phyloP scores from a whole-genome alignment of 768 basidiomycete genomes.

The Nevesoporus exiguus region DNA sequence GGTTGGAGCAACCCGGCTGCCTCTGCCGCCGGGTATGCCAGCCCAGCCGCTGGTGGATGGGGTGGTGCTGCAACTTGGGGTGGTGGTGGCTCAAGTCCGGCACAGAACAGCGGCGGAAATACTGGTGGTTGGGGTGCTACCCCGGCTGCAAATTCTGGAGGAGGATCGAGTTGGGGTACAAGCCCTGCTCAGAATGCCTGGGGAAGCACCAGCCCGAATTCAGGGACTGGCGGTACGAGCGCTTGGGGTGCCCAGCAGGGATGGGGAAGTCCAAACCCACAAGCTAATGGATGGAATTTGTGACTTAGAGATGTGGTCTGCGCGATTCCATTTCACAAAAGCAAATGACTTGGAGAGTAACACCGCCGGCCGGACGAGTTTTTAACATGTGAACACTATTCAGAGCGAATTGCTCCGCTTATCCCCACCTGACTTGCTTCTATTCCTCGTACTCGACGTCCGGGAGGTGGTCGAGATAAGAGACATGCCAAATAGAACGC shows the following conservation, averaged over 20 bases:
- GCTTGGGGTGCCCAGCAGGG: slow-evolving; percentile 38
- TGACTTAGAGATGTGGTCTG: slow-evolving; percentile 4
- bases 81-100: slow-evolving; percentile 23
- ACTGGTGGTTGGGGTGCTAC: slow-evolving; percentile 21
- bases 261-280: slow-evolving; percentile 49
- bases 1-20: slow-evolving; percentile 30
- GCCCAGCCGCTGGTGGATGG: slow-evolving; percentile 33
- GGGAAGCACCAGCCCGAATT: slow-evolving; percentile 35
- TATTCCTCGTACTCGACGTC: no score
- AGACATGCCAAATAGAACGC: no score
- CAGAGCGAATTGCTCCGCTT: no score
- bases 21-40: slow-evolving; percentile 31
- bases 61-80: slow-evolving; percentile 24
- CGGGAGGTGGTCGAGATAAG: no score
- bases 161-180: slow-evolving; percentile 29
- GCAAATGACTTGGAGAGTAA: not conserved
- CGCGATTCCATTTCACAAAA: not conserved
- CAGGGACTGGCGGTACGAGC: slow-evolving; percentile 14
- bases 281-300: slow-evolving; percentile 54
- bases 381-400: no score
- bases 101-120: slow-evolving; percentile 22
- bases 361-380: not conserved
- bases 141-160: slow-evolving; percentile 25
- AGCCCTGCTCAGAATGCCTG: slow-evolving; percentile 35
- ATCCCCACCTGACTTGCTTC: no score